Evolutionary conservation across 352 stramenopile genomes (phyloP).

Genomic region (Thalassiosira mediterranea): DNA sequence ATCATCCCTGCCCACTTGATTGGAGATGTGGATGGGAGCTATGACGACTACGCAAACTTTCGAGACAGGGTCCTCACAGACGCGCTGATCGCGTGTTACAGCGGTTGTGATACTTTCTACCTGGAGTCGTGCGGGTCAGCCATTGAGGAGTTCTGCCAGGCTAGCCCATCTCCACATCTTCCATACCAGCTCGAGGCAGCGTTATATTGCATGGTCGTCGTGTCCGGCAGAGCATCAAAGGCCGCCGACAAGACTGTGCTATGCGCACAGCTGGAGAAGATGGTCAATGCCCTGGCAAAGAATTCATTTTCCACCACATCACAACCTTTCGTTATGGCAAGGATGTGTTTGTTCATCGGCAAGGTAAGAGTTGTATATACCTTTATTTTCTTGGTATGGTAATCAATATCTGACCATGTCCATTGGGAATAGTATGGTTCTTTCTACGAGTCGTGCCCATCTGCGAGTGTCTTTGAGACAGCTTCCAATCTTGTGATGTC

Average conservation of each 20-base stretch:
- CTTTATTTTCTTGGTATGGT: too few species aligned
- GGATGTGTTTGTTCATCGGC: constrained; percentile 55
- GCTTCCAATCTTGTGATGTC: constrained; percentile 56
- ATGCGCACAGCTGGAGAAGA: constrained; percentile 29
- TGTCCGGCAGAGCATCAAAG: constrained; percentile 47
- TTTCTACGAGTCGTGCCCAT: constrained; percentile 36
- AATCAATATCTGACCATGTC: too few species aligned
- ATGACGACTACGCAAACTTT: constrained; percentile 68
- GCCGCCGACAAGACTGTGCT: constrained; percentile 18
- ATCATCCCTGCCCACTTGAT: constrained; percentile 67
- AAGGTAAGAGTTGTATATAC: constrained; percentile 62
- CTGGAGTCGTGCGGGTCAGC: constrained; percentile 71
- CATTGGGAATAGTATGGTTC: constrained; percentile 62
- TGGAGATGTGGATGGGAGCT: constrained; percentile 41
- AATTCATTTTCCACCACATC: constrained; percentile 46
- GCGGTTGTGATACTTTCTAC: constrained; percentile 54
- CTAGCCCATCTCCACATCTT: constrained; percentile 36
- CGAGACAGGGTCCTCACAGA: constrained; percentile 58
- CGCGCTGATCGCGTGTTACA: constrained; percentile 61
- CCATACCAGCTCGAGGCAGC: constrained; percentile 76
- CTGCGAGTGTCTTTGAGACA: constrained; percentile 38
- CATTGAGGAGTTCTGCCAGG: constrained; percentile 75
- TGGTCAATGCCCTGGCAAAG: constrained; percentile 44
- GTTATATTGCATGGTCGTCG: constrained; percentile 70
- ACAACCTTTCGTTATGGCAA: constrained; percentile 59